phyloP scores from a whole-genome alignment of 2,329 filamentous ascomycete species.

The Hypoxylon sp. region DNA sequence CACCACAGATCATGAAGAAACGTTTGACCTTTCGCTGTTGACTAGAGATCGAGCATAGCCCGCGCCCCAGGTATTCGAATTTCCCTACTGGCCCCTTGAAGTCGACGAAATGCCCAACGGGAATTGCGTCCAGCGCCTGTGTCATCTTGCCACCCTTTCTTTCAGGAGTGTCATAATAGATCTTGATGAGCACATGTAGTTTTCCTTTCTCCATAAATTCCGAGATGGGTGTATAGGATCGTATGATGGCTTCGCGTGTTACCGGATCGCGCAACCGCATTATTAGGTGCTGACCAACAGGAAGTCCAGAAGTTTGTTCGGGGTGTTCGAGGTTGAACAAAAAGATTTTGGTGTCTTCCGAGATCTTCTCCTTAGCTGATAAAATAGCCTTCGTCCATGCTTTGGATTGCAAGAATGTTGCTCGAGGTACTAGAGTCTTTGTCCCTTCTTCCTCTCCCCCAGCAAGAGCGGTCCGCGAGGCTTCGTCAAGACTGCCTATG shows the following conservation, averaged over 20 bases:
- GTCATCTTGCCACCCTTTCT: constrained; percentile 81
- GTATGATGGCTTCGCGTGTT: constrained; percentile 76
- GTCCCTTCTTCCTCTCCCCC: constrained; percentile 47
- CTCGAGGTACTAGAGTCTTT: constrained; percentile 55
- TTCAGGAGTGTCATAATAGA: constrained; percentile 72
- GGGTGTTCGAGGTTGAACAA: constrained; percentile 79
- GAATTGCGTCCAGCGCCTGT: constrained; percentile 75
- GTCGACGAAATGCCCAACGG: constrained; percentile 76
- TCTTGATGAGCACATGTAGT: constrained; percentile 81
- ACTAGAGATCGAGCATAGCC: constrained; percentile 68
- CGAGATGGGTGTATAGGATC: constrained; percentile 87
- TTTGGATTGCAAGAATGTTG: constrained; percentile 75
- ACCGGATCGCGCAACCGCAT: constrained; percentile 78
- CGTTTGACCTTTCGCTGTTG: constrained; percentile 65
- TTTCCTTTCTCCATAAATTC: constrained; percentile 66
- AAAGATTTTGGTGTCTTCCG: constrained; percentile 82
- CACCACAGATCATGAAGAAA: constrained; percentile 88
- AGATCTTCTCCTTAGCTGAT: constrained; percentile 72
- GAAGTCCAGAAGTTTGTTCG: constrained; percentile 76
- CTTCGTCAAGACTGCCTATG: constrained; percentile 76
- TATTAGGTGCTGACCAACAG: constrained; percentile 87
- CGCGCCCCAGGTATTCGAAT: constrained; percentile 79
- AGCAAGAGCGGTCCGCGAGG: constrained; percentile 63
- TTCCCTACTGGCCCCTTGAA: constrained; percentile 90
- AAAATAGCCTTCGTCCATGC: constrained; percentile 78